Conservation (phyloP, 805 yeast species). For the Saccharomyces mikatae region DNA sequence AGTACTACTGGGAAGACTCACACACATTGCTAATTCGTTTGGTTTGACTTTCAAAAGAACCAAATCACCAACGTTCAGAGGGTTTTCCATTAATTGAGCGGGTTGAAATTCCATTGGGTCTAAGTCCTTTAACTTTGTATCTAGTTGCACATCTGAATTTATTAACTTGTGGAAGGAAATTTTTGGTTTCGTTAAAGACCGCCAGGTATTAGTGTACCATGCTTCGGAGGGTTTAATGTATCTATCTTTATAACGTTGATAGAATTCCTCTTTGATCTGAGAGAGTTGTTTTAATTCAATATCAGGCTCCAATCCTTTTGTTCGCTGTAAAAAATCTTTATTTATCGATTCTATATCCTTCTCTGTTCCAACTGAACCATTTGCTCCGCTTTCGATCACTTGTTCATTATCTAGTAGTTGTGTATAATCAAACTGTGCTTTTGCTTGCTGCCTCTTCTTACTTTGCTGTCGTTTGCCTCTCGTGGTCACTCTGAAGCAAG, state of each 20-base stretch:
- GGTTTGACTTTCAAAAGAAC: conserved; percentile 43
- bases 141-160: neutral
- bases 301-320: conserved; percentile 24
- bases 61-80: conserved; percentile 50
- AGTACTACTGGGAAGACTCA: conserved; percentile 41
- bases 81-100: conserved; percentile 4
- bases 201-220: conserved; percentile 13
- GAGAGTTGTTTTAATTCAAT: conserved; percentile 19
- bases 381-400: neutral
- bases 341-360: conserved; percentile 14
- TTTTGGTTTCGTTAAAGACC: neutral
- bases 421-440: neutral
- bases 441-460: neutral
- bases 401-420: neutral
- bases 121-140: neutral
- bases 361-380: neutral
- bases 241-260: conserved; percentile 14
- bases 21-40: conserved; percentile 46
- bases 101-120: conserved; percentile 5
- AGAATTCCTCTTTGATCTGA: conserved; percentile 14
- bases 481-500: neutral
- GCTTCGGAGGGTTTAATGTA: conserved; percentile 19
- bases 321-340: conserved; percentile 15
- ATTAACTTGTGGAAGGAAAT: neutral
- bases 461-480: neutral